Percentiles rank a stretch among this genome's conserved stretches.
Evolutionary conservation across 2,329 filamentous ascomycete genomes (phyloP).

Genomic region (Mycosphaerelloides madeirae): DNA sequence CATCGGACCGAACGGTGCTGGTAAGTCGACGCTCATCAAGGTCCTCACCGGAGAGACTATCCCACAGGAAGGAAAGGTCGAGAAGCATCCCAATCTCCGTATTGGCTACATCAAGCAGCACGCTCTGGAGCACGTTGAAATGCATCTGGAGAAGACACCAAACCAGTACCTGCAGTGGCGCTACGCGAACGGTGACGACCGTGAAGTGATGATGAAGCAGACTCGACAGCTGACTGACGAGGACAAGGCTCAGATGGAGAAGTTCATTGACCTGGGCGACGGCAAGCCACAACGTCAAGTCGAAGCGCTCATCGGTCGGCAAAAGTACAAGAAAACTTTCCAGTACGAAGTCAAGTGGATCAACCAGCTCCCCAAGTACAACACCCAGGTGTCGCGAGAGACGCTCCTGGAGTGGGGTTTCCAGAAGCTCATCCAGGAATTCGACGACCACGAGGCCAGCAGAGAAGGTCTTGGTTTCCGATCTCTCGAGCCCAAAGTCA

Average conservation of each 20-base stretch:
- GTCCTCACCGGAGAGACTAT: slow-evolving; percentile 88
- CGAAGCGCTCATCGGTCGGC: slow-evolving; percentile 86
- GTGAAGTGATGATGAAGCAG: slow-evolving; percentile 96
- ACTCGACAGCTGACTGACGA: slow-evolving; percentile 81
- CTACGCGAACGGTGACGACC: slow-evolving; percentile 93
- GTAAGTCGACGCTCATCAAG: slow-evolving; percentile 98
- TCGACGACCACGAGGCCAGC: slow-evolving; percentile 98
- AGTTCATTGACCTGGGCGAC: slow-evolving; percentile 76
- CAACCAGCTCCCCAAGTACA: slow-evolving; percentile 82
- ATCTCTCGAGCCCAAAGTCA: slow-evolving; percentile 84
- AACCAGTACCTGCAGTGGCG: slow-evolving; percentile 99
- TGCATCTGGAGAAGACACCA: slow-evolving; percentile 98
- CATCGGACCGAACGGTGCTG: slow-evolving; percentile 94
- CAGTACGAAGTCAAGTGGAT: slow-evolving; percentile 98
- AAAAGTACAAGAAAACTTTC: slow-evolving; percentile 99
- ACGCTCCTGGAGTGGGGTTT: slow-evolving; percentile 83
- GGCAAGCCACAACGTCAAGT: slow-evolving; percentile 73
- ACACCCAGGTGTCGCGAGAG: slow-evolving; percentile 88
- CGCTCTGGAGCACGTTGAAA: slow-evolving; percentile 96
- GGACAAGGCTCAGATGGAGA: slow-evolving; percentile 89
- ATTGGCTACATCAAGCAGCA: slow-evolving; percentile 99
- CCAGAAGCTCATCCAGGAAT: slow-evolving; percentile 91
- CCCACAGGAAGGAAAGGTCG: slow-evolving; percentile 76
- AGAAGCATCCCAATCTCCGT: slow-evolving; percentile 97
- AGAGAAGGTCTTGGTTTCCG: slow-evolving; percentile 96